phyloP scores from a whole-genome alignment of 805 yeast species.

The Babjeviella inositovora region DNA sequence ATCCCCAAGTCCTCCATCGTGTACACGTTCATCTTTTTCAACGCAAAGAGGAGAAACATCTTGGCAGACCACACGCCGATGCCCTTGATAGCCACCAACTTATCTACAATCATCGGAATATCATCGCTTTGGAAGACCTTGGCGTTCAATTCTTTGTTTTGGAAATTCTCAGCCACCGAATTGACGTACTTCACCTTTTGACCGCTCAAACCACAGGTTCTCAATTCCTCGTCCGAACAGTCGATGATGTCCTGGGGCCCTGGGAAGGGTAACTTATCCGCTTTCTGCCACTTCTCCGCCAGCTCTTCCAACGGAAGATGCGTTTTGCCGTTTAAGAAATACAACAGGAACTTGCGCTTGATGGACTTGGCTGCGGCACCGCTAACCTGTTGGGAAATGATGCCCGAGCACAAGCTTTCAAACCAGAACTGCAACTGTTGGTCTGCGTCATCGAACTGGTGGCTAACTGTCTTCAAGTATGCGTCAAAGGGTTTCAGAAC shows the following conservation, averaged over 20 bases:
- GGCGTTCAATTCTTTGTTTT: conserved; percentile 15
- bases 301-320: too few relatives aligned
- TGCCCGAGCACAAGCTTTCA: conserved; percentile 22
- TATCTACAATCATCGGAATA: conserved; percentile 28
- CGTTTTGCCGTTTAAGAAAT: too few relatives aligned
- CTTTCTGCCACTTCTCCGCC: conserved; percentile 3
- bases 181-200: conserved; percentile 51
- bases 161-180: conserved; percentile 35
- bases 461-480: conserved; percentile 4
- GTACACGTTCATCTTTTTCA: conserved; percentile 53
- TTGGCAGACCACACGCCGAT: conserved; percentile 80
- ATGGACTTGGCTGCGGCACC: conserved; percentile 72
- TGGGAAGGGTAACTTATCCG: conserved; percentile 22
- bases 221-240: conserved; percentile 25
- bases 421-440: conserved; percentile 15
- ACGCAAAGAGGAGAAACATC: conserved; percentile 67
- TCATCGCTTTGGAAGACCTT: conserved; percentile 17
- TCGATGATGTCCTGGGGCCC: conserved; percentile 28
- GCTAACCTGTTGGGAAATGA: conserved; percentile 61
- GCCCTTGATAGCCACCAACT: conserved; percentile 43
- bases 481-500: conserved; percentile 10
- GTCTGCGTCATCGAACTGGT: conserved; percentile 4
- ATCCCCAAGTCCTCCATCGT: conserved; percentile 74
- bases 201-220: conserved; percentile 52
- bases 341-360: conserved; percentile 24